phyloP scores from a whole-genome alignment of 306 rosid species.

The Trifolium pratense region DNA sequence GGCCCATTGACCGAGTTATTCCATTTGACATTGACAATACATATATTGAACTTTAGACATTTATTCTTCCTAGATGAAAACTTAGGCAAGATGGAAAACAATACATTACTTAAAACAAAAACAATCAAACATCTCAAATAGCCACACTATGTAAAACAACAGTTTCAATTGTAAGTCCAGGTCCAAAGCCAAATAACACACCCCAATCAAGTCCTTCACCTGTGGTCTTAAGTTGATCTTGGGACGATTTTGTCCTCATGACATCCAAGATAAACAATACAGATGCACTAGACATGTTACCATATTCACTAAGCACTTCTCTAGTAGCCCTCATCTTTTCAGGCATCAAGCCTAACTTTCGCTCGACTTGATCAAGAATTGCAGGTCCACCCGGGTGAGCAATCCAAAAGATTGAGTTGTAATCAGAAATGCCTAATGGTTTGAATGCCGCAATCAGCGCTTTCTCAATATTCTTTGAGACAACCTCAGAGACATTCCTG shows the following conservation, averaged over 20 bases:
- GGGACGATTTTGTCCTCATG: slow-evolving; percentile 58
- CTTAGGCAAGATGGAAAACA: too few species aligned
- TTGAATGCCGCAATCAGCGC: slow-evolving; percentile 40
- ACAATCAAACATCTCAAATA: not conserved
- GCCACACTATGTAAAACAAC: slow-evolving; percentile 63
- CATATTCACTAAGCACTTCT: slow-evolving; percentile 66
- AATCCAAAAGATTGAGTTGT: slow-evolving; percentile 50
- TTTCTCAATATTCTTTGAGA: slow-evolving; percentile 43
- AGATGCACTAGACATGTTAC: slow-evolving; percentile 86
- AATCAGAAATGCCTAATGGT: slow-evolving; percentile 41
- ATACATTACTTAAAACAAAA: not conserved
- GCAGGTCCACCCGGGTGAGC: slow-evolving; percentile 47
- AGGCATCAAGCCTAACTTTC: slow-evolving; percentile 31
- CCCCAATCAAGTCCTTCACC: slow-evolving; percentile 72
- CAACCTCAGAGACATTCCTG: slow-evolving; percentile 45
- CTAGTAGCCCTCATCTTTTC: slow-evolving; percentile 48
- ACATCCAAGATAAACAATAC: slow-evolving; percentile 70
- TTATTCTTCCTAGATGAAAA: too few species aligned
- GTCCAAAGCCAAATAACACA: slow-evolving; percentile 77
- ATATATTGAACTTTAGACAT: too few species aligned
- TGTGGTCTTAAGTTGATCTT: slow-evolving; percentile 48
- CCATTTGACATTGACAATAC: too few species aligned
- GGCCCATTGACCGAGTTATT: too few species aligned
- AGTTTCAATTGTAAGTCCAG: slow-evolving; percentile 58
- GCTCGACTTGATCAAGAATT: slow-evolving; percentile 47